Percentiles rank a stretch among this genome's conserved stretches.
These are phyloP conservation scores for Aspergillus jensenii DNA, from an alignment of 2,329 filamentous ascomycete species.

Conservation along the genomic window DNA sequence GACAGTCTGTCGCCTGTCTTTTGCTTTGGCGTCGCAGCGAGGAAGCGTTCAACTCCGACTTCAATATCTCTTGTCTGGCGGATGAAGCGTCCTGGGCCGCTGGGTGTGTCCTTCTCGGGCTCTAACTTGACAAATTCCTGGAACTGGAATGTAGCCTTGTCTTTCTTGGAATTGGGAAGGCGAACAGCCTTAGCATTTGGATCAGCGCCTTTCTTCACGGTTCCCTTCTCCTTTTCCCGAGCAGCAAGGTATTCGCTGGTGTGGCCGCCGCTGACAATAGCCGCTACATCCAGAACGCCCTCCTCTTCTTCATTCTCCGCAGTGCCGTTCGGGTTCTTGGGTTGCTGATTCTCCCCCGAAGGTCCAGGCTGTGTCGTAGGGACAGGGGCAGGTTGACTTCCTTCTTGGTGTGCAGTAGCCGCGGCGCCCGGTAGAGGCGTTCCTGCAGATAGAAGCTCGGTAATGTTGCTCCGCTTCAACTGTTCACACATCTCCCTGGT, in stretches of 20 bases:
- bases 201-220: slow-evolving; percentile 53
- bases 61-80: slow-evolving; percentile 58
- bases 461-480: slow-evolving; percentile 62
- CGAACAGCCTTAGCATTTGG: slow-evolving; percentile 50
- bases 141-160: slow-evolving; percentile 61
- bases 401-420: slow-evolving; percentile 40
- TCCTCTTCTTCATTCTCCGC: slow-evolving; percentile 58
- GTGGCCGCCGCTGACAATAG: slow-evolving; percentile 64
- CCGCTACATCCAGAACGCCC: slow-evolving; percentile 64
- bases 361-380: slow-evolving; percentile 60
- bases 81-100: slow-evolving; percentile 52
- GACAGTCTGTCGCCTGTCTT: slow-evolving; percentile 32
- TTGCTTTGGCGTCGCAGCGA: slow-evolving; percentile 50
- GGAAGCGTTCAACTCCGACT: slow-evolving; percentile 62
- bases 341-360: slow-evolving; percentile 53
- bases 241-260: slow-evolving; percentile 63
- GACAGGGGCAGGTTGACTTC: slow-evolving; percentile 55
- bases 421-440: slow-evolving; percentile 53
- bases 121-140: slow-evolving; percentile 59
- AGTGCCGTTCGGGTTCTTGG: slow-evolving; percentile 54
- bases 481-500: slow-evolving; percentile 65
- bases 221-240: slow-evolving; percentile 62
- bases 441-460: slow-evolving; percentile 59
- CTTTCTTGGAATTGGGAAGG: slow-evolving; percentile 60
- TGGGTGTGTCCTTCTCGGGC: slow-evolving; percentile 50